Conservation (phyloP, 2,329 filamentous ascomycete species). For the Alternaria sp. region DNA sequence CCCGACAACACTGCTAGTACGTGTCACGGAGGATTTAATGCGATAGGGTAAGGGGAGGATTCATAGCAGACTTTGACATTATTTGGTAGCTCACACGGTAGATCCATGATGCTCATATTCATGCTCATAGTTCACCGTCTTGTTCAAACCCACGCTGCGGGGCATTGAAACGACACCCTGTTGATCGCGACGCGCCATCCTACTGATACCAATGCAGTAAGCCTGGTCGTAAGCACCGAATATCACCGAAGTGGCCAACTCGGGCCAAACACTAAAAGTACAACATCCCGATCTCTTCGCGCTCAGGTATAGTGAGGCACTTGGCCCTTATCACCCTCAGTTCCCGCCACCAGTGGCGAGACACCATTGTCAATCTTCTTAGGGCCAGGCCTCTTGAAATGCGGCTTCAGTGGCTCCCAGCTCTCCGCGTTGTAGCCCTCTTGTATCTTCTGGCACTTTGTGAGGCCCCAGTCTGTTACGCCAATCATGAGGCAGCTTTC, state of each 20-base stretch:
- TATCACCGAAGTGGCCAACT: conserved; percentile 2
- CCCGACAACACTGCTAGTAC: neutral
- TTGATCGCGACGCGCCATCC: conserved; percentile 6
- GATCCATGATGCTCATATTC: neutral
- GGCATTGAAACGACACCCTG: conserved; percentile 7
- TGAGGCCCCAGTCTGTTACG: conserved; percentile 74
- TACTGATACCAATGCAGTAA: conserved; percentile 3
- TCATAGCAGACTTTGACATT: neutral
- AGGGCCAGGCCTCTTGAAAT: conserved; percentile 46
- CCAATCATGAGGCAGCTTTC: conserved; percentile 72
- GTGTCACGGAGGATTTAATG: neutral
- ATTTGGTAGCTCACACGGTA: neutral
- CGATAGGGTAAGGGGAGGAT: neutral
- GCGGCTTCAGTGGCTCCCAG: conserved; percentile 66
- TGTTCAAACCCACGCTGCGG: conserved; percentile 1
- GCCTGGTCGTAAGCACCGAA: conserved; percentile 2
- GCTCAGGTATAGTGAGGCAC: conserved; percentile 34
- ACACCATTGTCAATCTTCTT: conserved; percentile 38
- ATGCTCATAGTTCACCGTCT: neutral
- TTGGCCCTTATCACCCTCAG: conserved; percentile 29
- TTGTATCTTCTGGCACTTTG: conserved; percentile 73
- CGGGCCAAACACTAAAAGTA: conserved; percentile 6
- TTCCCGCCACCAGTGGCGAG: conserved; percentile 18
- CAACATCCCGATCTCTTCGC: conserved; percentile 1
- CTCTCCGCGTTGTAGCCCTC: conserved; percentile 79